Base-by-base conservation (phyloP, 2,329 filamentous ascomycete species). In the Cryphonectria radicalis region DNA sequence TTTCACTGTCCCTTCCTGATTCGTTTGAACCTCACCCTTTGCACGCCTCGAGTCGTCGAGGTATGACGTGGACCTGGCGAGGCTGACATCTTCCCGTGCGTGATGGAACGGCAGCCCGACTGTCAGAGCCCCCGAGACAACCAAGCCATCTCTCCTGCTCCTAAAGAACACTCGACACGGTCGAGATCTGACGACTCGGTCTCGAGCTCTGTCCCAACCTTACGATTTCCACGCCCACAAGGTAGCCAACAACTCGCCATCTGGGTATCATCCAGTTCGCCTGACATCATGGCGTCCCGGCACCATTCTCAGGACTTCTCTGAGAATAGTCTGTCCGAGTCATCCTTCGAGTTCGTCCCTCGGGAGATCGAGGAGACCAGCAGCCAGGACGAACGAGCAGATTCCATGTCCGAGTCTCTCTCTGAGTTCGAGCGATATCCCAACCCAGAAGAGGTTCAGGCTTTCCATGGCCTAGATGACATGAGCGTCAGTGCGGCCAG, bases 261-360 rank as follows among this genome's bases (percentile, higher is more conserved):
- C 82, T 90, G 87, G 87, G 82, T 90, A 65, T 88, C 86, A 8
- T 85, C 83, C 68, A 89, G 87, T 76, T 84, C 87, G 42, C 86
- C 86, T 67, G 84, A 87, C 79, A 88, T 89, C 74, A 88, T 88
- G 85, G 83, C 82, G 74, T 79, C 83, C 32, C 80, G 81, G 55
- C 80, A 81, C 53, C 80, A 77, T 68, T 76, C 81, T 60, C 80
- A 80, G 40, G 82, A 83, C 71, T 84, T 86, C 57, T 83, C 85
- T 73, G 84, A 86, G 77, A 88, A 46, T 19, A 13, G 81, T 75
- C 77, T 89, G 76, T 80, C 83, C 76, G 88, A 88, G 76, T 88
- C 88, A 69, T 82, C 86, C 71, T 90, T 87, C 78, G 88, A 89
- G 76, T 80, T 90, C 64, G 85, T 90, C 77, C 59, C 66, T 42